Evolutionary conservation across 1,139 yeast species (phyloP).

Genomic region (Yamadazyma diospyri): DNA sequence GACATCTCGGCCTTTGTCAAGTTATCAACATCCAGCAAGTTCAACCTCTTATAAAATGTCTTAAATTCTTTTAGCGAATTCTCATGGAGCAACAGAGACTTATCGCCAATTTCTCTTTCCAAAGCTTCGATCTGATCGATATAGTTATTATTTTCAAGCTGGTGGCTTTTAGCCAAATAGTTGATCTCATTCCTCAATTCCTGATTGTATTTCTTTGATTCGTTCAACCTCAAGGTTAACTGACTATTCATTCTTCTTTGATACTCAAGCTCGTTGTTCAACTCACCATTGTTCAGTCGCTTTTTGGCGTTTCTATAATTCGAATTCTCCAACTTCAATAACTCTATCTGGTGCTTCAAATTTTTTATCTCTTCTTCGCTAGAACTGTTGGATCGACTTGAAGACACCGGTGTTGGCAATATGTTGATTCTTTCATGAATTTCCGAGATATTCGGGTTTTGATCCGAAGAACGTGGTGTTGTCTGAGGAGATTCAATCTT

Average conservation of each 20-base stretch:
- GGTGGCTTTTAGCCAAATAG: slow-evolving; percentile 8
- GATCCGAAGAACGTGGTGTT: slow-evolving; percentile 16
- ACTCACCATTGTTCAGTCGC: slow-evolving; percentile 3
- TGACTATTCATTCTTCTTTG: slow-evolving; percentile 10
- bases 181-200: slow-evolving; percentile 19
- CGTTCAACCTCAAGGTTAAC: slow-evolving; percentile 12
- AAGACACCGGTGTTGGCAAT: neutral
- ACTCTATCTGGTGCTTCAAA: slow-evolving; percentile 5
- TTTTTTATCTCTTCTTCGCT: slow-evolving; percentile 7
- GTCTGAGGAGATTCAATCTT: slow-evolving; percentile 13
- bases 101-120: slow-evolving; percentile 13
- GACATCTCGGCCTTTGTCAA: slow-evolving; percentile 24
- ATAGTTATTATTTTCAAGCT: slow-evolving; percentile 3
- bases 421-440: neutral
- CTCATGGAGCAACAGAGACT: slow-evolving; percentile 7
- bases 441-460: slow-evolving; percentile 6
- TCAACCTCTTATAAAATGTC: slow-evolving; percentile 23
- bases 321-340: neutral
- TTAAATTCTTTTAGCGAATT: slow-evolving; percentile 18
- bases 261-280: slow-evolving; percentile 6
- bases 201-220: slow-evolving; percentile 13
- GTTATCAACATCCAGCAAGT: slow-evolving; percentile 25
- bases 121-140: slow-evolving; percentile 5
- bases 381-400: neutral
- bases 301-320: slow-evolving; percentile 4